Evolutionary conservation across 208 protist genomes (phyloP).

Genomic region (Histomonas meleagridis): DNA sequence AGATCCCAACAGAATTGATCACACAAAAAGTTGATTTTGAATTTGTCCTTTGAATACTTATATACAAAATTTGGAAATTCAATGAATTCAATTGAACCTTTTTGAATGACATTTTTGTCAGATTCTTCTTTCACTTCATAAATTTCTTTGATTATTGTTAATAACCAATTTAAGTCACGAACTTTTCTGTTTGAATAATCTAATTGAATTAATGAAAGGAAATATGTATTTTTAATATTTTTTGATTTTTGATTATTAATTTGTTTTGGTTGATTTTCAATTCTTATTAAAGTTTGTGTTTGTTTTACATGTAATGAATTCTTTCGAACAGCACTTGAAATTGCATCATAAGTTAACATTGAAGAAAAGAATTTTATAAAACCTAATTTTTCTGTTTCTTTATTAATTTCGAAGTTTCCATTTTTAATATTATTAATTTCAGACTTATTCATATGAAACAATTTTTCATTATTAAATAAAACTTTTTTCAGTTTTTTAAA

Average conservation of each 20-base stretch:
- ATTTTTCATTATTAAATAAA: not conserved
- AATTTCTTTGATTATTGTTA: not conserved
- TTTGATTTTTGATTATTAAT: not conserved
- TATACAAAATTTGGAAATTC: not conserved
- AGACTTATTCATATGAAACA: not conserved
- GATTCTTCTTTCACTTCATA: not conserved
- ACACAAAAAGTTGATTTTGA: not conserved
- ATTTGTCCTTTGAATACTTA: not conserved
- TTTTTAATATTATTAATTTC: not conserved
- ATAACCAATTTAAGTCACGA: not conserved
- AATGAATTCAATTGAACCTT: not conserved
- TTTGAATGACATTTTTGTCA: not conserved
- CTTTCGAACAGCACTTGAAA: not conserved
- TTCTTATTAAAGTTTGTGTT: not conserved
- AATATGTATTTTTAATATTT: not conserved
- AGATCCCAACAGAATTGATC: conserved; percentile 7
- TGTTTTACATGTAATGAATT: not conserved
- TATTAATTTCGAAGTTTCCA: not conserved
- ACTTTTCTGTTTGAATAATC: not conserved
- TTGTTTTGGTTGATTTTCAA: not conserved
- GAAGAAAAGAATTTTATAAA: conserved; percentile 7
- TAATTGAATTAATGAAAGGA: not conserved
- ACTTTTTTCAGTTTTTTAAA: not conserved
- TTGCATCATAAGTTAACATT: not conserved
- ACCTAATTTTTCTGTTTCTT: not conserved